Evolutionary conservation across 768 basidiomycete species (phyloP).

Genomic region (Xerocomellus chrysenteron): DNA sequence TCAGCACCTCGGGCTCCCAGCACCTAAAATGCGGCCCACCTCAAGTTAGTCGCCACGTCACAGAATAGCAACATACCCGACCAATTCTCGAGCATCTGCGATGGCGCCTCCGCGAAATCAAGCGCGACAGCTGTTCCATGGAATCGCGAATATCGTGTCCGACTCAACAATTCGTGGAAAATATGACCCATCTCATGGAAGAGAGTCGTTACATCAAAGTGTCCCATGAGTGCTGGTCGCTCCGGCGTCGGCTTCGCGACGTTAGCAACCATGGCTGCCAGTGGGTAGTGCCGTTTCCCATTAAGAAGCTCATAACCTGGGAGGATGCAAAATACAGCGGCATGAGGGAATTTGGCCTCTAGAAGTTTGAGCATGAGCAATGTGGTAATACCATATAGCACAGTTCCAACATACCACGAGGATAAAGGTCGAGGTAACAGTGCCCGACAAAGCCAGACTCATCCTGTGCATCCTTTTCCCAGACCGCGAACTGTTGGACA

Average conservation of each 20-base stretch:
- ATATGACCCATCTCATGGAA: conserved; percentile 87
- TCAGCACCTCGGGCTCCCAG: conserved; percentile 75
- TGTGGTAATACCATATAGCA: background rate
- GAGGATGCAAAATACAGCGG: conserved; percentile 76
- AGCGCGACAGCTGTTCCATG: conserved; percentile 77
- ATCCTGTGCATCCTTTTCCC: conserved; percentile 74
- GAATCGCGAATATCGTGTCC: conserved; percentile 70
- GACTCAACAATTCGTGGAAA: conserved; percentile 65
- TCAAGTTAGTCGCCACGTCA: background rate
- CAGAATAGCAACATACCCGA: conserved; percentile 21
- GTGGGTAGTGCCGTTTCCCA: conserved; percentile 65
- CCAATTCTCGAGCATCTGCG: conserved; percentile 94
- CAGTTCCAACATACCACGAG: conserved; percentile 52
- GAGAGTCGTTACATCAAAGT: conserved; percentile 82
- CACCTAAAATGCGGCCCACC: conserved; percentile 43
- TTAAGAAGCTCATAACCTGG: conserved; percentile 56
- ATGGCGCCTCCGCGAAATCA: conserved; percentile 85
- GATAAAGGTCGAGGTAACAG: conserved; percentile 85
- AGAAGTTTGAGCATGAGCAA: background rate
- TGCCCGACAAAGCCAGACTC: conserved; percentile 75
- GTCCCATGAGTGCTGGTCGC: conserved; percentile 79
- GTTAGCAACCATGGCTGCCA: conserved; percentile 84
- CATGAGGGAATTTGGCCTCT: conserved; percentile 80
- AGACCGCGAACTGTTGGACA: conserved; percentile 78
- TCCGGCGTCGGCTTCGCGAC: conserved; percentile 79